Base-by-base conservation (phyloP, 805 yeast species). In the Wickerhamomyces sydowiorum region DNA sequence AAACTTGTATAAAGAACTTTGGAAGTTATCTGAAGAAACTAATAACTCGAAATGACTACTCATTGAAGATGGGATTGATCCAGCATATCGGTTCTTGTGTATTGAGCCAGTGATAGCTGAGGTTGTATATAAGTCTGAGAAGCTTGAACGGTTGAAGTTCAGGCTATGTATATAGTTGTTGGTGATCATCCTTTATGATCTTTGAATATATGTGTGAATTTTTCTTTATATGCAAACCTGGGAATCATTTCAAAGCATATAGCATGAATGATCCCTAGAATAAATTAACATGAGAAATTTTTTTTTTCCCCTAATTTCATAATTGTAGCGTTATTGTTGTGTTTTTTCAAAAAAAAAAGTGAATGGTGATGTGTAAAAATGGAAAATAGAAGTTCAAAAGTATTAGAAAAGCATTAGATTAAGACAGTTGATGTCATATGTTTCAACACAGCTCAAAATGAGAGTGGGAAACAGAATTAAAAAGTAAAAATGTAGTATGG, bases 351-450 rank as follows among this genome's bases (percentile, higher is more conserved):
- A 12, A 29, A 29, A 29, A 29, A 29, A 29, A 29, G 8, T 7
- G 5, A 29, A 29, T 15, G 17, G 10, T 29, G 17, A 29, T 17
- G 19, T 19, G 5, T 14, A 32, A 17, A 7, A 8, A 12, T 3
- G 19, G 7, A 32, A 19, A 20, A 20, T 19, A 6, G 7, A 5
- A 32, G 20, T 32, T n/a, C n/a, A n/a, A 28, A 27, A 36, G 15
- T 27, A 21, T n/a, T n/a, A n/a, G n/a, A 19, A 25, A 36, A 36
- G 18, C 33, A 36, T 36, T 36, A 28, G 21, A 18, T 23, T 7
- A 24, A 21, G 39, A 36, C 39, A 36, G 39, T 36, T 36, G 39
- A 36, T 36, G 39, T 36, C 39, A 17, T 29, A 29, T 29, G 32
- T 29, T 29, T 29, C 35, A 20, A 12, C 7, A n/a, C 5, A 31